These are phyloP conservation scores for Alternaria triticimaculans DNA, from an alignment of 2,329 filamentous ascomycete species.

Conservation along the genomic window DNA sequence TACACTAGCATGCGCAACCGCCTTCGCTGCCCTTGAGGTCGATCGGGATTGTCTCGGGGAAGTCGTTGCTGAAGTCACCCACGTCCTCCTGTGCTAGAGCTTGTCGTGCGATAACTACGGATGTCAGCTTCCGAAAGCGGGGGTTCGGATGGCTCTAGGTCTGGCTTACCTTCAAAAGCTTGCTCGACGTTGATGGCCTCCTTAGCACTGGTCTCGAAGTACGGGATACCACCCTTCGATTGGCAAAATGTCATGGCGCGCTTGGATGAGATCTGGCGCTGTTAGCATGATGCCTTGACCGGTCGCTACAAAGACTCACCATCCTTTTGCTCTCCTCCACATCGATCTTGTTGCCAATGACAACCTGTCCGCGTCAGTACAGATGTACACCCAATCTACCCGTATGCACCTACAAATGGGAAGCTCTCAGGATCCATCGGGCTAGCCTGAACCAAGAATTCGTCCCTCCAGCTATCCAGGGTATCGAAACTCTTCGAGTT, in stretches of 20 bases:
- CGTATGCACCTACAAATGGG: constrained; percentile 76
- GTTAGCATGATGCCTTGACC: constrained; percentile 14
- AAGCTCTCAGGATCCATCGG: constrained; percentile 97
- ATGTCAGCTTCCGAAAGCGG: constrained; percentile 4
- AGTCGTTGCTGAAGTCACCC: constrained; percentile 96
- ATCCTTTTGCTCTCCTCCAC: constrained; percentile 97
- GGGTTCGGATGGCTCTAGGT: not conserved
- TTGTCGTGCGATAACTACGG: constrained; percentile 88
- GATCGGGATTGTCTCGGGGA: constrained; percentile 97
- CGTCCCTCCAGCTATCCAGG: constrained; percentile 96
- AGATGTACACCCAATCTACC: not conserved
- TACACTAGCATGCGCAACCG: constrained; percentile 81
- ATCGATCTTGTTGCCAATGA: constrained; percentile 99
- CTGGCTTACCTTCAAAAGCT: constrained; percentile 67
- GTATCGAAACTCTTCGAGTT: constrained; percentile 99
- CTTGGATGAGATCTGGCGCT: constrained; percentile 82
- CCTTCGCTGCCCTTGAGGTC: constrained; percentile 93
- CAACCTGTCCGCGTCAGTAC: constrained; percentile 66
- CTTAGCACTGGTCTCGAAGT: constrained; percentile 99
- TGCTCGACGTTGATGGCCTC: constrained; percentile 98
- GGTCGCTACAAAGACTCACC: constrained; percentile 56
- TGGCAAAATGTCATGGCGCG: constrained; percentile 97
- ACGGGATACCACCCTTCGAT: constrained; percentile 95
- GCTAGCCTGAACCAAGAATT: constrained; percentile 96
- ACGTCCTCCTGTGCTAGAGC: constrained; percentile 96